phyloP scores from a whole-genome alignment of 2,329 filamentous ascomycete species.

The Xylariaceae sp. region DNA sequence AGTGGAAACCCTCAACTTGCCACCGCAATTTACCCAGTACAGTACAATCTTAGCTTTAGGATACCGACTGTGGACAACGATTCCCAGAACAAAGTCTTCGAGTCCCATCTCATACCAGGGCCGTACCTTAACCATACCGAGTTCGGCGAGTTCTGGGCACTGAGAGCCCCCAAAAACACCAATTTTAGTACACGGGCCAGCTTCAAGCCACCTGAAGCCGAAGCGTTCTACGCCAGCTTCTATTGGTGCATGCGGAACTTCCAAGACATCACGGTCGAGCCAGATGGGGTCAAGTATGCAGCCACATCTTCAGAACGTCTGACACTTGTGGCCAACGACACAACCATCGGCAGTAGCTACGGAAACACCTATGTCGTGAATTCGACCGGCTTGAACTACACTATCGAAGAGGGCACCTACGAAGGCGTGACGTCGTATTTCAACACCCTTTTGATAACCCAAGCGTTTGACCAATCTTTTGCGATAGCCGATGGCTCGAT shows the following conservation, averaged over 20 bases:
- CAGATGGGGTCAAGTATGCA: neutral
- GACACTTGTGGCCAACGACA: too few species aligned
- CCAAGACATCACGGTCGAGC: neutral
- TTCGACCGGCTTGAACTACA: constrained; percentile 5
- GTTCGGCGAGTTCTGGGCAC: constrained; percentile 24
- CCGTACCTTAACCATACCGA: neutral
- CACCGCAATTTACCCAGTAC: neutral
- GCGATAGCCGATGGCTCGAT: neutral
- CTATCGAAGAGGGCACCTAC: neutral
- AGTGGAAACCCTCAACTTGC: neutral
- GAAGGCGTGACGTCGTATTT: neutral
- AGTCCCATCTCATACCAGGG: constrained; percentile 1
- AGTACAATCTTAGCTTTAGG: neutral
- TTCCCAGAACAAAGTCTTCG: constrained; percentile 11
- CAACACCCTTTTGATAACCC: neutral
- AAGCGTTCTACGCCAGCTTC: constrained; percentile 22
- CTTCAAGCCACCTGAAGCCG: constrained; percentile 14
- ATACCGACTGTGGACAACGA: constrained; percentile 4
- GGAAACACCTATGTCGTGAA: neutral
- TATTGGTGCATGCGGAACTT: constrained; percentile 24
- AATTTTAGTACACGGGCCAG: neutral
- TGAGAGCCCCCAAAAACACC: constrained; percentile 1
- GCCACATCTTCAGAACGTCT: neutral
- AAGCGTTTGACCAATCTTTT: neutral
- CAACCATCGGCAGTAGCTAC: too few species aligned